Conservation (phyloP, 306 rosid genomes). For the Lotus japonicus region DNA sequence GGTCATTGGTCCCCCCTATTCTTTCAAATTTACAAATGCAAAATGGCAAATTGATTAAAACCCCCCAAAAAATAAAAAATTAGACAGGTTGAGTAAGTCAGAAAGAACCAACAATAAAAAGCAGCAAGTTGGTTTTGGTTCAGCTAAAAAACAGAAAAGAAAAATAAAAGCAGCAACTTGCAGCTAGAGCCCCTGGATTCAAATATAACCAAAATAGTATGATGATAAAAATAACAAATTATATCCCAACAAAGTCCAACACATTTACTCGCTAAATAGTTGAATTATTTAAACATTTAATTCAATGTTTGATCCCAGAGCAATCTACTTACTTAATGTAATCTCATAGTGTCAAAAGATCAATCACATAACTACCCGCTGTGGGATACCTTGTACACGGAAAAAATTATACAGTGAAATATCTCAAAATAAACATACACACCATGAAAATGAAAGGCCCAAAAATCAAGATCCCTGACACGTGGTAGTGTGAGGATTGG, state of each 20-base stretch:
- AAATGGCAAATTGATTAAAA: background rate
- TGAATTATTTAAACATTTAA: no score
- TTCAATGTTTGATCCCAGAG: no score
- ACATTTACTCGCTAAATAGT: no score
- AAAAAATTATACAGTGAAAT: no score
- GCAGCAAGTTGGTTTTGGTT: constrained; percentile 6
- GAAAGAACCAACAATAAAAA: background rate
- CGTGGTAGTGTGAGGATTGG: background rate
- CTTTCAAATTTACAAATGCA: background rate
- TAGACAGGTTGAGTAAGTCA: background rate
- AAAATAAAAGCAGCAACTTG: constrained; percentile 12
- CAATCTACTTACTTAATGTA: no score
- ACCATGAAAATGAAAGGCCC: no score
- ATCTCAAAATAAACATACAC: no score
- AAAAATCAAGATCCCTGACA: background rate
- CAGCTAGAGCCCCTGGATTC: background rate
- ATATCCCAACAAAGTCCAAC: no score
- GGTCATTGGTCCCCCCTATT: background rate
- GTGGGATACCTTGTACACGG: no score
- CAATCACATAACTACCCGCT: no score
- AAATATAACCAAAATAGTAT: background rate
- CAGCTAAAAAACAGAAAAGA: background rate
- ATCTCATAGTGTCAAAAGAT: no score
- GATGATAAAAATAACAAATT: no score
- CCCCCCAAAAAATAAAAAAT: background rate